A percentile compares a stretch with the other conserved stretches of the same genome.
These are phyloP conservation scores for Zopfia rhizophila DNA, from an alignment of 2,329 filamentous ascomycete genomes.

Conservation along the genomic window DNA sequence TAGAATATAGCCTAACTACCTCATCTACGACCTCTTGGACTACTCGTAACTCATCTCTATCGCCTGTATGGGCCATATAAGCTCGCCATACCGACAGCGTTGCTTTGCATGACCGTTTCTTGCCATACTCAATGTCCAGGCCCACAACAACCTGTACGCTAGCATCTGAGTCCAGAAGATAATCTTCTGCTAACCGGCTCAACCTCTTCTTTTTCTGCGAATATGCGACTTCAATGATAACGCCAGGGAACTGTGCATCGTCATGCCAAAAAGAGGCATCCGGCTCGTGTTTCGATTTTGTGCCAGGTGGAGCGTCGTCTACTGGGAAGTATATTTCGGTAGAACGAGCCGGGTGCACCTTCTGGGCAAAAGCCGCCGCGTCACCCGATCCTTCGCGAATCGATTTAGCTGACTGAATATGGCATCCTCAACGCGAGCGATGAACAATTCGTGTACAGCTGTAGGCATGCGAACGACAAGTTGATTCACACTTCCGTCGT, in stretches of 20 bases:
- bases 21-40: conserved; percentile 23
- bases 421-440: conserved; percentile 26
- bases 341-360: conserved; percentile 27
- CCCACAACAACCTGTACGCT: conserved; percentile 26
- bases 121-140: conserved; percentile 28
- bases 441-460: conserved; percentile 30
- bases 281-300: conserved; percentile 33
- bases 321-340: conserved; percentile 26
- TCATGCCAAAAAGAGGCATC: conserved; percentile 34
- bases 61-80: conserved; percentile 9
- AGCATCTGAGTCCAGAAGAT: conserved; percentile 29
- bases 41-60: conserved; percentile 21
- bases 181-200: conserved; percentile 27
- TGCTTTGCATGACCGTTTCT: conserved; percentile 23
- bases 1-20: conserved; percentile 18
- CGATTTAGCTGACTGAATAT: conserved; percentile 30
- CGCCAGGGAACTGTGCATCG: conserved; percentile 31
- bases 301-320: conserved; percentile 9
- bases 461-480: conserved; percentile 35
- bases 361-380: conserved; percentile 30
- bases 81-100: conserved; percentile 26
- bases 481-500: conserved; percentile 18
- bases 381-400: conserved; percentile 27
- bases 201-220: conserved; percentile 28
- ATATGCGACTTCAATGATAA: conserved; percentile 34